Conservation (phyloP, 169 alveolate species). For the Cryptosporidium andersoni region DNA sequence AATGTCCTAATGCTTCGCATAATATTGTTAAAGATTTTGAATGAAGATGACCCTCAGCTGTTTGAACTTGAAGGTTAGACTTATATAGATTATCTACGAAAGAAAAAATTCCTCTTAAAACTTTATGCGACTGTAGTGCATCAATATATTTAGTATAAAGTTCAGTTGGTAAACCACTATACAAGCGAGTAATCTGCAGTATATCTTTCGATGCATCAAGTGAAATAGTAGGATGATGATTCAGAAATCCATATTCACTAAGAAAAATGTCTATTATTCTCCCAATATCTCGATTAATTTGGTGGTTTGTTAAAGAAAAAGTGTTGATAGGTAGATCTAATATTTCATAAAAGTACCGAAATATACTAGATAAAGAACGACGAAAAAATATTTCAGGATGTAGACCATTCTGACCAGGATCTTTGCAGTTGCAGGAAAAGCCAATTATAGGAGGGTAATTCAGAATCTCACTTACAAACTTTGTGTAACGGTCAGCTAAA, state of each 20-base stretch:
- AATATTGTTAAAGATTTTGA: constrained; percentile 16
- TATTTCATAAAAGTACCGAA: constrained; percentile 17
- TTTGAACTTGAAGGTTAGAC: neutral
- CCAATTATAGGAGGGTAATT: neutral
- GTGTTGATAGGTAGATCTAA: constrained; percentile 4
- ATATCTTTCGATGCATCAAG: constrained; percentile 22
- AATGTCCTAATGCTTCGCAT: constrained; percentile 46
- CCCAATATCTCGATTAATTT: constrained; percentile 13
- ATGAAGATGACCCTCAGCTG: neutral
- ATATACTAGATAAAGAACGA: constrained; percentile 19
- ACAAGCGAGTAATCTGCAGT: neutral
- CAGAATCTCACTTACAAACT: constrained; percentile 20
- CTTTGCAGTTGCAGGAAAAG: constrained; percentile 34
- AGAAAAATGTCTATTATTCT: constrained; percentile 21
- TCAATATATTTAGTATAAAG: constrained; percentile 3
- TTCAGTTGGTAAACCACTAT: constrained; percentile 2
- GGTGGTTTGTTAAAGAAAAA: neutral
- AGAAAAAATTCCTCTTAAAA: constrained; percentile 1
- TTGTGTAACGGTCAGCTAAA: neutral
- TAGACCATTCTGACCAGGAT: constrained; percentile 18
- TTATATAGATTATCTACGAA: neutral
- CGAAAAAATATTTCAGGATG: constrained; percentile 45
- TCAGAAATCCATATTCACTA: constrained; percentile 30
- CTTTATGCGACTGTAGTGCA: constrained; percentile 26
- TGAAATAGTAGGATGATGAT: constrained; percentile 9